Percentiles rank a stretch among this genome's conserved stretches.
Evolutionary conservation across 306 rosid species (phyloP).

Genomic region (Medicago lupulina): DNA sequence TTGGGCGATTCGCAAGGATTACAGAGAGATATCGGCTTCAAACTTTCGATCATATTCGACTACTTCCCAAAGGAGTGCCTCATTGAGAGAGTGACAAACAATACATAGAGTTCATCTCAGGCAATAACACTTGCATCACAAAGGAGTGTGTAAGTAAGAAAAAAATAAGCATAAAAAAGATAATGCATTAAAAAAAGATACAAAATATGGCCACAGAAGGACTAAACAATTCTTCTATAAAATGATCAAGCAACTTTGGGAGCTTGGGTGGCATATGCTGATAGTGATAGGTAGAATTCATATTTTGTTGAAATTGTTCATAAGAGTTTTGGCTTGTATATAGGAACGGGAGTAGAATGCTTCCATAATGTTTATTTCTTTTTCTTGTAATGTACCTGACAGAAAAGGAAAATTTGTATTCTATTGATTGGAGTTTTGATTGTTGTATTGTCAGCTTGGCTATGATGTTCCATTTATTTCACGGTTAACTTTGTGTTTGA

Average conservation of each 20-base stretch:
- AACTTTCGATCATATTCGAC: conserved; percentile 69
- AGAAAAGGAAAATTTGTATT: conserved; percentile 22
- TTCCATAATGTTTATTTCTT: conserved; percentile 25
- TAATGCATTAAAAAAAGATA: neutral
- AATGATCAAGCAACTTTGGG: conserved; percentile 31
- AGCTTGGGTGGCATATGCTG: conserved; percentile 34
- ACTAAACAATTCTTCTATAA: conserved; percentile 23
- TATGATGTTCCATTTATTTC: conserved; percentile 3
- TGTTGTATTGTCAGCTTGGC: neutral
- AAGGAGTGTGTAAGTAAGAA: conserved; percentile 5
- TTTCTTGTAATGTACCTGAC: neutral
- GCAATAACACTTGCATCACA: conserved; percentile 21
- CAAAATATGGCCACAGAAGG: conserved; percentile 8
- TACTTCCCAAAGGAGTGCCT: conserved; percentile 54
- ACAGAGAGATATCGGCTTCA: conserved; percentile 60
- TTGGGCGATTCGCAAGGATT: conserved; percentile 92
- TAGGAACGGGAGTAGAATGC: conserved; percentile 32
- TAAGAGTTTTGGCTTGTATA: conserved; percentile 45
- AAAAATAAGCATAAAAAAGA: conserved; percentile 1
- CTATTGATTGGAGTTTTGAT: conserved; percentile 36
- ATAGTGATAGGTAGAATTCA: conserved; percentile 35
- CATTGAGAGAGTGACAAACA: conserved; percentile 46
- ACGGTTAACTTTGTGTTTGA: neutral
- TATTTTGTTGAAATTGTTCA: conserved; percentile 47
- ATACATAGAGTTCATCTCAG: conserved; percentile 6